These are phyloP conservation scores for Penicillium sp. DNA, from an alignment of 2,329 filamentous ascomycete species.

Conservation along the genomic window DNA sequence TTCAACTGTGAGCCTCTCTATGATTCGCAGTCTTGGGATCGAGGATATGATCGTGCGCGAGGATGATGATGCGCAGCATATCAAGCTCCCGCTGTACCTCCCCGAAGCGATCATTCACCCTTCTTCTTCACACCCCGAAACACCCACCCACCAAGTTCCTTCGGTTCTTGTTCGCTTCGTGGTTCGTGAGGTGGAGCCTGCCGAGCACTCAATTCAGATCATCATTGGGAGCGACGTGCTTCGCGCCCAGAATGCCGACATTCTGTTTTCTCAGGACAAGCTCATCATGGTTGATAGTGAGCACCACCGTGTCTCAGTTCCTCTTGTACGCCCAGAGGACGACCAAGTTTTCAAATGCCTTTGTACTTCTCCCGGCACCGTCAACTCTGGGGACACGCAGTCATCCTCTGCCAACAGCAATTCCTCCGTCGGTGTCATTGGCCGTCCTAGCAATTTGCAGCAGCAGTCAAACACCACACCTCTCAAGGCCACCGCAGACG, in stretches of 20 bases:
- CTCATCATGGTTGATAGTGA: slow-evolving; percentile 87
- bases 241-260: slow-evolving; percentile 81
- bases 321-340: slow-evolving; percentile 89
- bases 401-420: slow-evolving; percentile 23
- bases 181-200: slow-evolving; percentile 58
- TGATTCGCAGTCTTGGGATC: slow-evolving; percentile 75
- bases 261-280: slow-evolving; percentile 88
- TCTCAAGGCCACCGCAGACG: slow-evolving; percentile 18
- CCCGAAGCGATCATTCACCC: slow-evolving; percentile 82
- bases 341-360: slow-evolving; percentile 78
- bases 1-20: slow-evolving; percentile 75
- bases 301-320: slow-evolving; percentile 82
- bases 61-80: slow-evolving; percentile 62
- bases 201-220: slow-evolving; percentile 67
- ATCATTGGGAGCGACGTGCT: slow-evolving; percentile 89
- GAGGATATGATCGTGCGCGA: slow-evolving; percentile 66
- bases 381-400: slow-evolving; percentile 4
- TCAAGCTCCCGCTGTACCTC: slow-evolving; percentile 82
- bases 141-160: slow-evolving; percentile 77
- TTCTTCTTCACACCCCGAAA: slow-evolving; percentile 70
- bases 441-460: slow-evolving; percentile 27
- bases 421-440: slow-evolving; percentile 36
- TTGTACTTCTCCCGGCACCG: slow-evolving; percentile 54
- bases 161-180: slow-evolving; percentile 79
- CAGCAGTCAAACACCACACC: slow-evolving; percentile 31